phyloP scores from a whole-genome alignment of 2,329 filamentous ascomycete species.

The Botrytis fabae region DNA sequence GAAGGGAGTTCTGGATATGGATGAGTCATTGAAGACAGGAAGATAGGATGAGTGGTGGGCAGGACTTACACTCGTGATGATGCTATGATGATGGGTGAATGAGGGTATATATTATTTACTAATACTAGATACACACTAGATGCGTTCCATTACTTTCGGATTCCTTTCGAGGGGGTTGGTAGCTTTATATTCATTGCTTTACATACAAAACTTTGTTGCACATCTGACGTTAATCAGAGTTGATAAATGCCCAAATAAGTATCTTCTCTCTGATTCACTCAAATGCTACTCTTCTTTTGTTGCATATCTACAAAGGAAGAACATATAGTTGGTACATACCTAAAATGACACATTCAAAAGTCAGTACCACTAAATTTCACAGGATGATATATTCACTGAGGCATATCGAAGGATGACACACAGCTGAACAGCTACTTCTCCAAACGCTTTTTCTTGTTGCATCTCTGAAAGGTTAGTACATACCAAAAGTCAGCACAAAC shows the following conservation, averaged over 20 bases:
- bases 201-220: background rate
- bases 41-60: background rate
- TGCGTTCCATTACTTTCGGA: background rate
- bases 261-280: background rate
- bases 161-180: accelerated
- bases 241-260: background rate
- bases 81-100: background rate
- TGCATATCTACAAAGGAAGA: background rate
- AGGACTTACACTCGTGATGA: background rate
- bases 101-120: background rate
- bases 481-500: too few species aligned
- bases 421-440: too few species aligned
- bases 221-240: background rate
- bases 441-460: too few species aligned
- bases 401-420: too few species aligned
- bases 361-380: too few species aligned
- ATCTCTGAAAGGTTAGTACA: too few species aligned
- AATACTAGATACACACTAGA: background rate
- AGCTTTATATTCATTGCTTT: background rate
- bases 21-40: background rate
- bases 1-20: background rate
- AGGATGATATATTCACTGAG: too few species aligned
- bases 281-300: background rate
- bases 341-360: too few species aligned
- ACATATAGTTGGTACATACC: background rate